Conservation (phyloP, 2,329 filamentous ascomycete species). For the Drechmeria coniospora region DNA sequence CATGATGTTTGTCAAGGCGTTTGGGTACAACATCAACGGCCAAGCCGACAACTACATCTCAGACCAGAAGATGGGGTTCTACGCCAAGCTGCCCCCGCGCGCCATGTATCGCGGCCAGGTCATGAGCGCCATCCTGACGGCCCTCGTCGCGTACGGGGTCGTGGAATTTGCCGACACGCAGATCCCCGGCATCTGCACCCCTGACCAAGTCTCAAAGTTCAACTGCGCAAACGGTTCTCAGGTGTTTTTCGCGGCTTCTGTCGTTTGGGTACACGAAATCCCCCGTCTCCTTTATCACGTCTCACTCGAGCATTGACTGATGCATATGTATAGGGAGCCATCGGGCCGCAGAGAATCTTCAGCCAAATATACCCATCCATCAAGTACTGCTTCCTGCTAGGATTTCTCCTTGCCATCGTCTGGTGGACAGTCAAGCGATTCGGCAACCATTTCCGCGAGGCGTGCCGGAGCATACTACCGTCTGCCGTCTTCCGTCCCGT, state of each 20-base stretch:
- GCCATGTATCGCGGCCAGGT: slow-evolving; percentile 23
- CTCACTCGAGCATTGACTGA: too few relatives aligned
- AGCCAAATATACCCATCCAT: slow-evolving; percentile 24
- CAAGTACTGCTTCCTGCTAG: slow-evolving; percentile 27
- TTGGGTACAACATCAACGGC: slow-evolving; percentile 24
- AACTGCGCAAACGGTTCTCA: slow-evolving; percentile 14
- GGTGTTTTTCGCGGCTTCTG: slow-evolving; percentile 15
- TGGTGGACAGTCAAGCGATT: slow-evolving; percentile 55
- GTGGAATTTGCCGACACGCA: slow-evolving; percentile 18
- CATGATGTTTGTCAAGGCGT: slow-evolving; percentile 36
- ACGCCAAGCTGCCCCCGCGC: slow-evolving; percentile 17
- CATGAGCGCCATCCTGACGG: slow-evolving; percentile 22
- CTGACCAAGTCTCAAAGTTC: slow-evolving; percentile 16
- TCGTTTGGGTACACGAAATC: slow-evolving; percentile 16
- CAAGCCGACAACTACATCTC: slow-evolving; percentile 24
- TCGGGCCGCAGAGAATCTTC: slow-evolving; percentile 20
- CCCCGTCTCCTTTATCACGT: too few relatives aligned
- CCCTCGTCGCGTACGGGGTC: slow-evolving; percentile 24
- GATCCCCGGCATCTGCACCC: slow-evolving; percentile 19
- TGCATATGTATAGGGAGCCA: slow-evolving; percentile 7
- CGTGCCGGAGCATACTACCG: slow-evolving; percentile 1
- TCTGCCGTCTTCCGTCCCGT: slow-evolving; percentile 4
- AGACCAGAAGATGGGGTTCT: slow-evolving; percentile 18
- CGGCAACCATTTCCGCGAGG: slow-evolving; percentile 7
- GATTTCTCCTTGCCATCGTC: slow-evolving; percentile 18